A percentile compares a stretch with the other conserved stretches of the same genome.
Evolutionary conservation across 345 rosid species (phyloP).

Genomic region (Rhodamnia rubescens): DNA sequence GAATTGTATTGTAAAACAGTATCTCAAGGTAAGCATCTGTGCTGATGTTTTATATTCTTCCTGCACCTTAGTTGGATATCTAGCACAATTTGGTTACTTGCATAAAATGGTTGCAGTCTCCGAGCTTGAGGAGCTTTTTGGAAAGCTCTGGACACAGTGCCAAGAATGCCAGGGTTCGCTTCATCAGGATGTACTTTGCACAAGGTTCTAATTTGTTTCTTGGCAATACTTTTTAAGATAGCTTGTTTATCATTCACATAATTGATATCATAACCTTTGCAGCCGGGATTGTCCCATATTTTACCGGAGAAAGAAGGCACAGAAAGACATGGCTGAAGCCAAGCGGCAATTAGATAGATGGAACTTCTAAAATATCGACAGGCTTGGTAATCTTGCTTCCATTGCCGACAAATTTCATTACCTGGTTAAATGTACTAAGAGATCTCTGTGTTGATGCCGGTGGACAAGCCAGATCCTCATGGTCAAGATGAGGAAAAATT

Average conservation of each 20-base stretch:
- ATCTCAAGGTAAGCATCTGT: constrained; percentile 49
- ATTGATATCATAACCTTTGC: constrained; percentile 1
- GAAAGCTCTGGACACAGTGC: constrained; percentile 92
- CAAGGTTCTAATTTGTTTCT: constrained; percentile 39
- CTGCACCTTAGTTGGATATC: background rate
- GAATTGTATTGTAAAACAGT: constrained; percentile 85
- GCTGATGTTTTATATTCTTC: background rate
- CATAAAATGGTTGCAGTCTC: constrained; percentile 44
- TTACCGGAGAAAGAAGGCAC: constrained; percentile 91
- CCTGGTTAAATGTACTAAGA: background rate
- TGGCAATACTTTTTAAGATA: background rate
- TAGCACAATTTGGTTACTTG: background rate
- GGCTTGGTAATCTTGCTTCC: background rate
- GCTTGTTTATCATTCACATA: background rate
- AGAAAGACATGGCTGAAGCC: constrained; percentile 91
- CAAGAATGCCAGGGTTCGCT: constrained; percentile 99
- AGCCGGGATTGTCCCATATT: constrained; percentile 99
- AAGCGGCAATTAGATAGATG: constrained; percentile 70
- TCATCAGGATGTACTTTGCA: constrained; percentile 96
- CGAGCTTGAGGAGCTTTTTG: constrained; percentile 74
- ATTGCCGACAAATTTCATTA: background rate
- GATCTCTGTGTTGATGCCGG: background rate
- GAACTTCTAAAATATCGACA: constrained; percentile 33
- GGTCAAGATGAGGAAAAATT: background rate
- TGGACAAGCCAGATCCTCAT: background rate